Percentiles rank a stretch among this genome's conserved stretches.
Conservation (phyloP, 495 filamentous ascomycete species). For the Umbilicaria muhlenbergii region DNA sequence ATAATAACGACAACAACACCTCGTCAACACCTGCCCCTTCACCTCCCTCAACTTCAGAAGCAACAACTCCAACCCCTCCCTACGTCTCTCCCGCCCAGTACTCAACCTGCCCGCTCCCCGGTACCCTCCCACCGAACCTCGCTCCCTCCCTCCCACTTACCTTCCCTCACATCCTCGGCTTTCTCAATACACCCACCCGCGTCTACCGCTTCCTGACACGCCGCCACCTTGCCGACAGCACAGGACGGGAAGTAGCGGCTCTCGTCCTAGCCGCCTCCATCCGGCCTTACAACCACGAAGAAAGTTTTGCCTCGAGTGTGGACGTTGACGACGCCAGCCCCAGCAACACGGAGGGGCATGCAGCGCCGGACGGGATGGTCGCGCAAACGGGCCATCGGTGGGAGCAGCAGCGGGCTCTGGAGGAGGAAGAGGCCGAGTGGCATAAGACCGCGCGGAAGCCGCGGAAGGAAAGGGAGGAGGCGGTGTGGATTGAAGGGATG, state of each 20-base stretch:
- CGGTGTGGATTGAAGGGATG: conserved; percentile 62
- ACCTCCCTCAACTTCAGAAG: conserved; percentile 27
- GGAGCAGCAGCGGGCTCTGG: conserved; percentile 59
- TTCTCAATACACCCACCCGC: conserved; percentile 77
- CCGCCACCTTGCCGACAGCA: conserved; percentile 66
- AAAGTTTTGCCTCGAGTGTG: conserved; percentile 8
- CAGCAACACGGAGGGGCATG: conserved; percentile 14
- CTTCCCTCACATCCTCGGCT: conserved; percentile 85
- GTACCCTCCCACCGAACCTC: conserved; percentile 41
- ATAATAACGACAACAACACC: conserved; percentile 11
- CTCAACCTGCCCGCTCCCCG: conserved; percentile 39
- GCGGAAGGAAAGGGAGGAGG: conserved; percentile 24
- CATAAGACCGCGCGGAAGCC: conserved; percentile 46
- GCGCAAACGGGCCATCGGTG: conserved; percentile 14
- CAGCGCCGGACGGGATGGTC: conserved; percentile 10
- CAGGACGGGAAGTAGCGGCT: conserved; percentile 80
- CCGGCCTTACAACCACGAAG: conserved; percentile 21
- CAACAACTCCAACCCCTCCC: conserved; percentile 30
- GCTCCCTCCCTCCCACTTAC: conserved; percentile 53
- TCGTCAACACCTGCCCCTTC: background rate
- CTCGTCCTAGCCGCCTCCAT: conserved; percentile 55
- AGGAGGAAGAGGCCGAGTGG: conserved; percentile 75
- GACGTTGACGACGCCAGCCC: conserved; percentile 13
- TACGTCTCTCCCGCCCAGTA: conserved; percentile 62
- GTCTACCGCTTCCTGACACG: conserved; percentile 81